A percentile compares a stretch with the other conserved stretches of the same genome.
Conservation (phyloP, 441 rosid genomes). For the Bruguiera hainesii region DNA sequence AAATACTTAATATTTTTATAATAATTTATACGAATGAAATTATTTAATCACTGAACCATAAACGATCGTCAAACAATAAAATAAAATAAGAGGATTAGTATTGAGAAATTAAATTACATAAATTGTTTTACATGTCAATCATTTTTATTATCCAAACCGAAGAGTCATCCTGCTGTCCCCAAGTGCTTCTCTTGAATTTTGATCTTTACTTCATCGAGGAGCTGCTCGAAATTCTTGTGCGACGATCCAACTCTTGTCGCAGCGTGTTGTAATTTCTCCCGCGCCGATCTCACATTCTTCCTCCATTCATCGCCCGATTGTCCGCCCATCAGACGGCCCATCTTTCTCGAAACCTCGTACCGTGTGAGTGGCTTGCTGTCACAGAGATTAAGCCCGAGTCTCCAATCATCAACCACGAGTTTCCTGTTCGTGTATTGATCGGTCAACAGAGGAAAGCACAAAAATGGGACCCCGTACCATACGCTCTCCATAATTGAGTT, state of each 20-base stretch:
- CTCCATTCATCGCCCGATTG: conserved; percentile 31
- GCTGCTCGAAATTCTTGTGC: conserved; percentile 33
- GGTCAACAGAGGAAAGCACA: conserved; percentile 52
- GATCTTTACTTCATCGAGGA: conserved; percentile 34
- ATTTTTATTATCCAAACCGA: too few species aligned
- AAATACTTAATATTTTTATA: too few species aligned
- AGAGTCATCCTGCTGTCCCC: too few species aligned
- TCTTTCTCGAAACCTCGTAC: conserved; percentile 40
- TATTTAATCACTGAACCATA: too few species aligned
- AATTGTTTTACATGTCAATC: too few species aligned
- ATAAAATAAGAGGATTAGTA: too few species aligned
- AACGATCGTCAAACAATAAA: too few species aligned
- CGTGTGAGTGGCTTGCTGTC: conserved; percentile 29
- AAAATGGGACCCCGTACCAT: conserved; percentile 50
- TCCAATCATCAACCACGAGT: conserved; percentile 68
- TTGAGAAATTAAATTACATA: too few species aligned
- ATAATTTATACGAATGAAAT: too few species aligned
- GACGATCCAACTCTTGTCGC: conserved; percentile 43
- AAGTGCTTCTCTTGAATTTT: conserved; percentile 11
- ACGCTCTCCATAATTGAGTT: conserved; percentile 57
- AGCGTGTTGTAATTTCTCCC: conserved; percentile 36
- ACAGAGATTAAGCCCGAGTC: conserved; percentile 50
- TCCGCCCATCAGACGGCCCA: conserved; percentile 42
- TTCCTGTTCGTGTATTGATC: conserved; percentile 68
- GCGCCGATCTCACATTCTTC: conserved; percentile 34